Conservation (phyloP, 2,329 filamentous ascomycete genomes). For the Stagonosporopsis chrysanthemi region DNA sequence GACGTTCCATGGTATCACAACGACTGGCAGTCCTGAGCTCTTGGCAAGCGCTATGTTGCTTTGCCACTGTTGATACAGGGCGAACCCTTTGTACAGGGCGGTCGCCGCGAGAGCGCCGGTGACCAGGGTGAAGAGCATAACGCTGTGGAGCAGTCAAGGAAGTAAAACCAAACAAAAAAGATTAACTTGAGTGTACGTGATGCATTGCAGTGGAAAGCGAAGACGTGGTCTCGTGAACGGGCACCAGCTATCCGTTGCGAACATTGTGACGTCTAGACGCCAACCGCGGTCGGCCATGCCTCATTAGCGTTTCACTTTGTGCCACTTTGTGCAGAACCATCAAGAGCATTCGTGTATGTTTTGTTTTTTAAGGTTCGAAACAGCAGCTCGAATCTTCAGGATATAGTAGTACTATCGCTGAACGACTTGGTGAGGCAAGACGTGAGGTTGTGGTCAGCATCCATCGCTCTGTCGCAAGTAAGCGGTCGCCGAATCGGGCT, state of each 20-base stretch:
- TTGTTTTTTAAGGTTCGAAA: neutral
- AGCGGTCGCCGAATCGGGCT: neutral
- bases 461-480: neutral
- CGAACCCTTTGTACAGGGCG: constrained; percentile 40
- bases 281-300: constrained; percentile 23
- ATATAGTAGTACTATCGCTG: neutral
- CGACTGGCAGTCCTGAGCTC: constrained; percentile 55
- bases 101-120: constrained; percentile 39
- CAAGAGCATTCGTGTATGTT: neutral
- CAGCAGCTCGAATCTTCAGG: constrained; percentile 2
- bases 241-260: constrained; percentile 15
- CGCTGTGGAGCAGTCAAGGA: constrained; percentile 5
- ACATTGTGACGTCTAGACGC: constrained; percentile 36
- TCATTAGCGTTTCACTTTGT: constrained; percentile 42
- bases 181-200: constrained; percentile 4
- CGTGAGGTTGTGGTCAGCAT: constrained; percentile 10
- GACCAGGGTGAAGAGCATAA: constrained; percentile 29
- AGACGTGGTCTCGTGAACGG: constrained; percentile 19
- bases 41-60: constrained; percentile 56
- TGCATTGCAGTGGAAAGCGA: constrained; percentile 10
- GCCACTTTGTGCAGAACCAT: constrained; percentile 6
- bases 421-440: neutral
- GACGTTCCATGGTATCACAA: constrained; percentile 53
- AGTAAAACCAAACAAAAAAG: constrained; percentile 7
- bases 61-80: constrained; percentile 47